Evolutionary conservation across 78 protist species (phyloP), one percentile per base, ranked within the genome.

Genomic region (Planoprotostelium fungivorum): DNA sequence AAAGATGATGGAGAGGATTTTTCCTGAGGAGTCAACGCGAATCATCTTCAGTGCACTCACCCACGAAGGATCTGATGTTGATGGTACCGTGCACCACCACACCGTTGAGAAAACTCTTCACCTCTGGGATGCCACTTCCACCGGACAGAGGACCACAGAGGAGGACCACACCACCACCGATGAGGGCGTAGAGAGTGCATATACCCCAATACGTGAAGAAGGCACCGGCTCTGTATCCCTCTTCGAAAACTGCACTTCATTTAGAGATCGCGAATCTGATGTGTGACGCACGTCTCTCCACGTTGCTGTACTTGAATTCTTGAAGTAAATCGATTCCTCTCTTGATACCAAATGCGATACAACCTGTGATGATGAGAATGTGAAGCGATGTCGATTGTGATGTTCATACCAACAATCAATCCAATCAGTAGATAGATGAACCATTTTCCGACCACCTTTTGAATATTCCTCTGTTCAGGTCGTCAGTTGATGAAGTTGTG

Each of bases 1-100:
- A 35, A 94, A 90, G 34, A 95, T 84, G 0, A 96, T 86, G 37
- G 97, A 94, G 0, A 86, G 0, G 0, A 88, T 34, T 63, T 97
- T 97, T 1, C 91, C 96, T 51, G 73, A 51, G 16, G 16, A 25
- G 5, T 51, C 73, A 16, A n/a, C n/a, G 73, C 16, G 73, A 51
- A 51, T 51, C 16, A 25, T 51, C 73, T 25, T 51, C 31, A 25
- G 31, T 51, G 16, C 73, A 51, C 73, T 51, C 73, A 51, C 73
- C 73, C 31, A 51, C 16, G 73, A 51, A 51, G 5, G 73, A 25
- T 51, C 73, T 5, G 73, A 51, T 51, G 73, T 51, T 51, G 73
- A 51, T 51, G 5, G 73, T 51, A 25, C 73, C 73, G 16, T 51
- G 73, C 5, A 51, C 16, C 31, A 51, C 73, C 5, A 51, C 73